Percentiles rank a stretch among this genome's conserved stretches.
These are phyloP conservation scores for Calonectria crousiana DNA, from an alignment of 2,329 filamentous ascomycete genomes.

Conservation along the genomic window DNA sequence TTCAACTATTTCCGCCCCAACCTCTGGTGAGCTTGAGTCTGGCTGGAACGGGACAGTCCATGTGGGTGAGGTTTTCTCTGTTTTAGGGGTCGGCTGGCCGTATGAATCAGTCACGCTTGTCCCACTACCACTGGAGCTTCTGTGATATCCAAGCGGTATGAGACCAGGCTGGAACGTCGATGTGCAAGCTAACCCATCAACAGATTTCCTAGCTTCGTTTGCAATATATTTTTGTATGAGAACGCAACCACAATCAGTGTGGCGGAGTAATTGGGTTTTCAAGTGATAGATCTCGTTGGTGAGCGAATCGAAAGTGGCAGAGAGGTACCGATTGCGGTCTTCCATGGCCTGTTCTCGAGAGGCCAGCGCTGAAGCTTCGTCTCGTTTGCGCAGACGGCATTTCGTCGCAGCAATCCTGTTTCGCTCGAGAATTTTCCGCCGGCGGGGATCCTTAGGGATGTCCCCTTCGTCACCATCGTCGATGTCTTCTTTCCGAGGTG, in stretches of 20 bases:
- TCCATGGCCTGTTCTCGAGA: conserved; percentile 45
- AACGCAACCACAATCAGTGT: conserved; percentile 47
- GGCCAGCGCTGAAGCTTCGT: conserved; percentile 46
- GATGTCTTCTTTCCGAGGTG: conserved; percentile 27
- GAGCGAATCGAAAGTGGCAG: conserved; percentile 41
- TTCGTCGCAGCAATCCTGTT: conserved; percentile 49
- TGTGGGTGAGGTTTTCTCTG: conserved; percentile 33
- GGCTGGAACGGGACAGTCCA: conserved; percentile 41
- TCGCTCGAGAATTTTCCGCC: conserved; percentile 46
- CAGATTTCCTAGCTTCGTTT: conserved; percentile 45
- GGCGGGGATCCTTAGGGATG: conserved; percentile 39
- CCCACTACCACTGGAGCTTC: conserved; percentile 40
- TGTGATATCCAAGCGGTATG: conserved; percentile 32
- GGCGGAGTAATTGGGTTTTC: conserved; percentile 46
- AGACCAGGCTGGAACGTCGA: conserved; percentile 29
- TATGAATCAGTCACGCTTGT: conserved; percentile 43
- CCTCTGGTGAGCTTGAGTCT: conserved; percentile 34
- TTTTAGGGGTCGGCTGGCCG: conserved; percentile 37
- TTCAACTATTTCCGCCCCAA: conserved; percentile 39
- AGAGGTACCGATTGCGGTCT: conserved; percentile 47
- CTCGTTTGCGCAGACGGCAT: conserved; percentile 47
- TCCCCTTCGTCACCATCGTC: conserved; percentile 39
- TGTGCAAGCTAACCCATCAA: conserved; percentile 37
- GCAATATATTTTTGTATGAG: conserved; percentile 49
- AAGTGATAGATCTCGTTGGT: conserved; percentile 46